Base-by-base conservation (phyloP, 2,329 filamentous ascomycete species). In the Calonectria pteridis region DNA sequence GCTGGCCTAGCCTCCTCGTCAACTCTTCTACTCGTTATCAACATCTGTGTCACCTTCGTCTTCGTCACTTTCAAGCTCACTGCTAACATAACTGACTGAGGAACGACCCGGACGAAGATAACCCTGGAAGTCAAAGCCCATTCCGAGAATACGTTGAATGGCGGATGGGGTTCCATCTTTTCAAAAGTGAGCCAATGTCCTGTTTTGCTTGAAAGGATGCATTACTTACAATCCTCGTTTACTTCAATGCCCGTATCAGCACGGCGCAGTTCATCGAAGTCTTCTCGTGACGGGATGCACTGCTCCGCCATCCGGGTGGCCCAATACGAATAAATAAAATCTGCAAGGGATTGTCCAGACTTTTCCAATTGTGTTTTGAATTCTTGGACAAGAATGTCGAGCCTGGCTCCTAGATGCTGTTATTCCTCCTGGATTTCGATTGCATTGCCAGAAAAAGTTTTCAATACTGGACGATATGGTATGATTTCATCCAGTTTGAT, bases 391-490 rank as follows among this genome's bases (percentile, higher is more conserved):
- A 70, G 28, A 6, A 4, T 16, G 58, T 65, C 59, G 23, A 70
- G 68, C 10, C 68, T 35, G 33, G 7, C 20, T 13, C 37, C 68
- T 14, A 58, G 49, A 14, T 35, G 49, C 33, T 37, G 7, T 31
- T 70, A 49, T 28, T 70, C 68, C 1, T 37, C 49, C 20, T 65
- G 59, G 20, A 70, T 65, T 31, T 65, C 68, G 16, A 20, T 16
- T 14, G 20, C 18, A 58, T 49, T 53, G 11, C 59, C 59, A 43
- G 18, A 0, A 63, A 69, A 69, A 16, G 28, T 26, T 11, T 18
- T 46, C 26, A 65, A 40, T 3, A 65, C 26, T 13, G 2, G 6
- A 10, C 10, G 23, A 0, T 37, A 5, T 2, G 3, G 10, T 16
- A 0, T 2, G 3, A 20, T 31, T 2, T n/a, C n/a, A n/a, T n/a